Evolutionary conservation across 305 asterid genomes (phyloP), one percentile per base, ranked within the genome.

Genomic region (Fraxinus angustifolia): DNA sequence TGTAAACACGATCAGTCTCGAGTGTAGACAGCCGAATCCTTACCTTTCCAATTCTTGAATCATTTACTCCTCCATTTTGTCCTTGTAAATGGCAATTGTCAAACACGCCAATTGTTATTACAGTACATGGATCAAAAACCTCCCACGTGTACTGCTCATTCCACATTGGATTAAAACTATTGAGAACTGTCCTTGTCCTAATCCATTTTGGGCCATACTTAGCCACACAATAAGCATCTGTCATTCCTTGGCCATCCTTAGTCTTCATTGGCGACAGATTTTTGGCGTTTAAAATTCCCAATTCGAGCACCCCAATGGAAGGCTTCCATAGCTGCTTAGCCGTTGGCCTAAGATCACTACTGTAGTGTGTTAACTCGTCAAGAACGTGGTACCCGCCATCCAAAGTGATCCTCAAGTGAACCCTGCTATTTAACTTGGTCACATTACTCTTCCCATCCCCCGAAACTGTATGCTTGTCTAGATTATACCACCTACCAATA

Each of bases 331-430:
- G 91, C 87, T 91, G 94, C 74, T 92, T 88, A 30, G 98, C 91
- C 0, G 98, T 87, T 8, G 98, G 82, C 82, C 92, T 89, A 17
- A 93, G 82, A 86, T 95, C 98, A 76, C 98, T 95, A 21, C 98
- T 93, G 33, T 93, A 86, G 60, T 92, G 95, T 8, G 98, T 91
- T 74, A 95, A 82, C 88, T 95, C 98, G 77, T 95, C 98, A 81
- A 95, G 97, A 85, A 95, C 98, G 83, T 95, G 98, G 77, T 93
- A 95, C 8, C 99, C 99, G 4, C 99, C 98, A 72, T 95, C 99
- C 72, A 95, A 86, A 53, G 88, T 87, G 45, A 92, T 78, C 87
- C 99, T 93, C 84, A 91, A 76, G 77, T 92, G 99, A 81, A 95
- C 81, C 90, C 93, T 86, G 80, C 94, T 86, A 33, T 80, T 87